Evolutionary conservation across 2,329 filamentous ascomycete genomes (phyloP).

Genomic region (Aspergillus fumigatus): DNA sequence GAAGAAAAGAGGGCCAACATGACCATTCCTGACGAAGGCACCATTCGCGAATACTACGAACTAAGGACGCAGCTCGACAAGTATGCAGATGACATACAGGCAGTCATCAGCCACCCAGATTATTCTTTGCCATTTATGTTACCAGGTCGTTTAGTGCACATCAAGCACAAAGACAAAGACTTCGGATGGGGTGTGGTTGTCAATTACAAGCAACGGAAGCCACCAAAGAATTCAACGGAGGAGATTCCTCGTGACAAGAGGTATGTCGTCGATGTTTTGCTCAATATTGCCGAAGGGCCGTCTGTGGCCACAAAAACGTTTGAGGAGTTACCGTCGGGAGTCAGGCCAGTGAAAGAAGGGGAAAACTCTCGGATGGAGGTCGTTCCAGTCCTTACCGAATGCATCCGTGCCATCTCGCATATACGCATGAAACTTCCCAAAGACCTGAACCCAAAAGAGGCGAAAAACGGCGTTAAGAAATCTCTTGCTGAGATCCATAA

Average conservation of each 20-base stretch:
- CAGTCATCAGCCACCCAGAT: conserved; percentile 86
- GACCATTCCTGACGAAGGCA: conserved; percentile 77
- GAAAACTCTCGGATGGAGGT: conserved; percentile 71
- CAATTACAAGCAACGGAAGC: conserved; percentile 63
- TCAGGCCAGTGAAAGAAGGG: conserved; percentile 57
- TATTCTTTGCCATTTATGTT: conserved; percentile 83
- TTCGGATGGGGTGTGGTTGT: conserved; percentile 94
- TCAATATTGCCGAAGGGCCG: conserved; percentile 56
- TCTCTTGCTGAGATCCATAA: conserved; percentile 72
- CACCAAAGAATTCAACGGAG: conserved; percentile 61
- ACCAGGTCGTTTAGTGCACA: conserved; percentile 77
- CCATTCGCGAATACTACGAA: conserved; percentile 91
- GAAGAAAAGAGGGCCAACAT: conserved; percentile 70
- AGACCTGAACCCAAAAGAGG: conserved; percentile 64
- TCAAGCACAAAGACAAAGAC: conserved; percentile 74
- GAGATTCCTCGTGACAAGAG: conserved; percentile 70
- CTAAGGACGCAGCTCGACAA: conserved; percentile 76
- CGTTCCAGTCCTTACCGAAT: conserved; percentile 80
- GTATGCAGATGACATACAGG: conserved; percentile 83
- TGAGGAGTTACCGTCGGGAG: conserved; percentile 60
- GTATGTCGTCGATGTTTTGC: conserved; percentile 75
- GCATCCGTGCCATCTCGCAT: conserved; percentile 78
- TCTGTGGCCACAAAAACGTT: conserved; percentile 53
- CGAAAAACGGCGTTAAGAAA: conserved; percentile 65
- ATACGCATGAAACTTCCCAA: conserved; percentile 78